Evolutionary conservation across 2,329 filamentous ascomycete species (phyloP).

Genomic region (Pseudogymnoascus destructans): DNA sequence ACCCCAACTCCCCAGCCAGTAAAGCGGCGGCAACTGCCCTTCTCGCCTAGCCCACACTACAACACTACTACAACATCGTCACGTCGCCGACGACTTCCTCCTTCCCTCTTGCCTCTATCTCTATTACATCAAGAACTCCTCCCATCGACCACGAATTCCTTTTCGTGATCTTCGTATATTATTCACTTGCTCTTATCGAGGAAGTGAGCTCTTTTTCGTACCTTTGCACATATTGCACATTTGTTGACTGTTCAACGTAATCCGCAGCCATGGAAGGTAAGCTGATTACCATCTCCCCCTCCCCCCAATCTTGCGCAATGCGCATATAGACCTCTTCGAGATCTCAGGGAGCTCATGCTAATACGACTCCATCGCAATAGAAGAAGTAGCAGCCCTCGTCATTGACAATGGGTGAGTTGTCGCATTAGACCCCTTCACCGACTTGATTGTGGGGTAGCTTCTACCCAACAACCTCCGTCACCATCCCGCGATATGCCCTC

Average conservation of each 20-base stretch:
- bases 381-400: conserved; percentile 99
- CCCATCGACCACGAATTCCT: conserved; percentile 22
- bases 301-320: conserved; percentile 13
- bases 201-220: conserved; percentile 21
- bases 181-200: conserved; percentile 19
- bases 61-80: conserved; percentile 11
- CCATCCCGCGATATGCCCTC: conserved; percentile 9
- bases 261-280: conserved; percentile 30
- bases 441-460: conserved; percentile 18
- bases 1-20: not conserved
- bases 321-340: conserved; percentile 13
- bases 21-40: conserved; percentile 13
- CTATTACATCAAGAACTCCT: conserved; percentile 14
- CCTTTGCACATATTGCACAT: conserved; percentile 20
- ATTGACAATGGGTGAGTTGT: conserved; percentile 99
- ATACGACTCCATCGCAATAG: conserved; percentile 38
- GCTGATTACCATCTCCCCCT: conserved; percentile 16
- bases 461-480: conserved; percentile 3
- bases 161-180: conserved; percentile 22
- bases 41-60: conserved; percentile 12
- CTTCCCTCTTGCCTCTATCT: conserved; percentile 14
- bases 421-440: conserved; percentile 22
- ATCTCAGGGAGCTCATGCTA: conserved; percentile 18
- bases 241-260: conserved; percentile 25
- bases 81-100: conserved; percentile 12